A percentile compares a stretch with the other conserved stretches of the same genome.
These are phyloP conservation scores for Russula abietina DNA, from an alignment of 768 basidiomycete species.

Conservation along the genomic window DNA sequence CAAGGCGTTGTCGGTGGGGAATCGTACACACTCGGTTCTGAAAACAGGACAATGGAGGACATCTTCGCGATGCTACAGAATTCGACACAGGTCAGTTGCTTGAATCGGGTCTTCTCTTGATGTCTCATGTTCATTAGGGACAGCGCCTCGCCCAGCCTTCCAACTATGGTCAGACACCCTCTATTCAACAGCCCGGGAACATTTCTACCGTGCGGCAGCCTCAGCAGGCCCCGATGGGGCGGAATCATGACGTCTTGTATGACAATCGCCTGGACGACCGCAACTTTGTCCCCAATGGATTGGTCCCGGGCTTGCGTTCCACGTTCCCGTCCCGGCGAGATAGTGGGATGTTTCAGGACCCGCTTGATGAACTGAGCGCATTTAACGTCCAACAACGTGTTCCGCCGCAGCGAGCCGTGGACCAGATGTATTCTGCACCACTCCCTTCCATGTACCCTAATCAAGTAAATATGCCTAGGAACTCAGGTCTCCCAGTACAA, in stretches of 20 bases:
- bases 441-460: conserved; percentile 46
- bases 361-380: conserved; percentile 54
- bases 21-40: conserved; percentile 36
- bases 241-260: conserved; percentile 62
- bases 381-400: conserved; percentile 52
- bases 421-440: conserved; percentile 52
- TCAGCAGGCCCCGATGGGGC: conserved; percentile 36
- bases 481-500: conserved; percentile 50
- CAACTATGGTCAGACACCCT: conserved; percentile 27
- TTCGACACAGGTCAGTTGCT: conserved; percentile 57
- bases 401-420: conserved; percentile 46
- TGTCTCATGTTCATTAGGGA: conserved; percentile 13
- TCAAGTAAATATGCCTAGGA: conserved; percentile 46
- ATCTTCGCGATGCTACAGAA: conserved; percentile 76
- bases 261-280: conserved; percentile 71
- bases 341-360: conserved; percentile 48
- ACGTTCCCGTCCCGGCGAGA: conserved; percentile 58
- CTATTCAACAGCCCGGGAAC: conserved; percentile 29
- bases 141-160: conserved; percentile 26
- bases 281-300: conserved; percentile 74
- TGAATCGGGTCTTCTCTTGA: not conserved
- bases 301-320: conserved; percentile 78
- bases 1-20: conserved; percentile 40
- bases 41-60: conserved; percentile 67
- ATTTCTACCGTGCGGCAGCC: conserved; percentile 33